phyloP scores from a whole-genome alignment of 2,329 filamentous ascomycete genomes.

The Volutella citrinella region DNA sequence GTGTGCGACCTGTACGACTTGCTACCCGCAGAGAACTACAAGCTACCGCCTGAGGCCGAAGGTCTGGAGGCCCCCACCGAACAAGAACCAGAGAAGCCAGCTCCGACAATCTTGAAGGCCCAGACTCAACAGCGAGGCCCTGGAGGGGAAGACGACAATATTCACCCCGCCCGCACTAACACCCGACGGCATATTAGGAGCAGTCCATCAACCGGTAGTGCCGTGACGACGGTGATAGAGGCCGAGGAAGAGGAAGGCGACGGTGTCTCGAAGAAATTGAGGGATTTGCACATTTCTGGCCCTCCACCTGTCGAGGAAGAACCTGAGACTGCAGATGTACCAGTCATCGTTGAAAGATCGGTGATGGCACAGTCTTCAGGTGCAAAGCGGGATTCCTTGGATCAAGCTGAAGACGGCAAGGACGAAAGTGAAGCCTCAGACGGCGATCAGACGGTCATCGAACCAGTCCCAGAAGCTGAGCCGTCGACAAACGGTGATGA shows the following conservation, averaged over 20 bases:
- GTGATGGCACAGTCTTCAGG: constrained; percentile 18
- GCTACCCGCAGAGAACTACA: constrained; percentile 92
- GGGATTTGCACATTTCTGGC: constrained; percentile 44
- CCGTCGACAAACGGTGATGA: constrained; percentile 1
- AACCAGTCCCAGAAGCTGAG: constrained; percentile 1
- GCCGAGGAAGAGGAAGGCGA: constrained; percentile 70
- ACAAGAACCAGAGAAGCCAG: constrained; percentile 39
- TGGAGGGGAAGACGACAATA: constrained; percentile 44
- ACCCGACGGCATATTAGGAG: constrained; percentile 79
- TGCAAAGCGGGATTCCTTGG: too few species aligned
- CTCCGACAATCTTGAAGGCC: constrained; percentile 36
- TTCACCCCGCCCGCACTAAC: constrained; percentile 60
- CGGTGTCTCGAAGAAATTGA: constrained; percentile 45
- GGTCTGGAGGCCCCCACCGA: constrained; percentile 60
- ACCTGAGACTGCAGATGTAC: constrained; percentile 37
- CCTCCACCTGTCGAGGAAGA: constrained; percentile 59
- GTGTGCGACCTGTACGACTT: constrained; percentile 91
- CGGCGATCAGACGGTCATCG: constrained; percentile 1
- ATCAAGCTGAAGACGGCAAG: too few species aligned
- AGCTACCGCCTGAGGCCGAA: constrained; percentile 88
- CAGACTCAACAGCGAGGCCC: constrained; percentile 26
- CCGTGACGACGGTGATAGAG: constrained; percentile 79
- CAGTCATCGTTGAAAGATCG: constrained; percentile 39
- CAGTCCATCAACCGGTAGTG: constrained; percentile 74
- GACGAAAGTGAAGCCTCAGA: constrained; percentile 5